A percentile compares a stretch with the other conserved stretches of the same genome.
Evolutionary conservation across 768 basidiomycete species (phyloP).

Genomic region (Boletus sp.): DNA sequence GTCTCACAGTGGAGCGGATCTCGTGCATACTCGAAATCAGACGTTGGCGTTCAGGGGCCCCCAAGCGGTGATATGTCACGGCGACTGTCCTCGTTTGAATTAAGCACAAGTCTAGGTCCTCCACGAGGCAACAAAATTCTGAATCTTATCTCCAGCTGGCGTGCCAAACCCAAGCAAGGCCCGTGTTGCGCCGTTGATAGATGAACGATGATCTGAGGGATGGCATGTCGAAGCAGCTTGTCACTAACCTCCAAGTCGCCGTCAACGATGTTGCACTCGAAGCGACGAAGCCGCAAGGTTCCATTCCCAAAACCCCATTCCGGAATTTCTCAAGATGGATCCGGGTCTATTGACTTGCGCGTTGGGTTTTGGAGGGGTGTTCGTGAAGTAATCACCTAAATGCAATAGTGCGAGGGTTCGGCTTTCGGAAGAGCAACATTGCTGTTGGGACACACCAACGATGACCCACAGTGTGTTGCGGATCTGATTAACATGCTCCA

Average conservation of each 20-base stretch:
- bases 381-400: conserved; percentile 1
- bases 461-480: conserved; percentile 1
- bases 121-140: neutral
- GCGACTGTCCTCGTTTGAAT: neutral
- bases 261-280: neutral
- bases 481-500: conserved; percentile 21
- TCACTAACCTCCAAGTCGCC: neutral
- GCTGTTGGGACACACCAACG: neutral
- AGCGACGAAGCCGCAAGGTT: neutral
- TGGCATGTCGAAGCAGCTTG: neutral
- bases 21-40: neutral
- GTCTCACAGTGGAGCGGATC: conserved; percentile 16
- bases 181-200: neutral
- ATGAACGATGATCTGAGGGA: neutral
- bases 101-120: neutral
- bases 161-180: conserved; percentile 1
- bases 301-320: neutral
- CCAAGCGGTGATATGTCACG: neutral
- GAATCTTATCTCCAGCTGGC: neutral
- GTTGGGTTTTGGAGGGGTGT: conserved; percentile 1
- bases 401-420: neutral
- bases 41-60: neutral
- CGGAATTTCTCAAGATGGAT: neutral
- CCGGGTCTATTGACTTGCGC: neutral
- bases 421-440: neutral